phyloP scores from a whole-genome alignment of 2,329 filamentous ascomycete genomes.

The Mollisia scopiformis region DNA sequence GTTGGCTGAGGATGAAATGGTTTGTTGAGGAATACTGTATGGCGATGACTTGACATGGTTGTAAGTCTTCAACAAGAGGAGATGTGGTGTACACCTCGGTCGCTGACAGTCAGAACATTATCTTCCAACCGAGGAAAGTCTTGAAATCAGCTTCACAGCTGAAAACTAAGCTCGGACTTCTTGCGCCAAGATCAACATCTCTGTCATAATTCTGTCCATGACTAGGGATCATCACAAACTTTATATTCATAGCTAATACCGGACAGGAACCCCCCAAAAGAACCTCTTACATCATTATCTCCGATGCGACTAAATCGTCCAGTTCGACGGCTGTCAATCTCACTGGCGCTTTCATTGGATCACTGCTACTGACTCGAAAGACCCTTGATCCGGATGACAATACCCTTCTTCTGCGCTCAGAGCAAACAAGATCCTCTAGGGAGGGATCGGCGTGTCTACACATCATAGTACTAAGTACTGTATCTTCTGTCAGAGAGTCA shows the following conservation, averaged over 20 bases:
- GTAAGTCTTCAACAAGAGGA: no score
- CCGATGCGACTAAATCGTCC: neutral
- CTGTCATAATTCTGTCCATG: neutral
- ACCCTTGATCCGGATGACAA: neutral
- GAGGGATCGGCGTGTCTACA: neutral
- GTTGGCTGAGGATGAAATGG: no score
- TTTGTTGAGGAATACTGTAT: no score
- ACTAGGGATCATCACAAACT: neutral
- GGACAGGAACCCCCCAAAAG: neutral
- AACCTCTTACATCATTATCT: neutral
- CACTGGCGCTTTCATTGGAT: neutral
- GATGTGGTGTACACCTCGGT: no score
- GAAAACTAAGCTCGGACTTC: no score
- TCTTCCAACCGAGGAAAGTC: no score
- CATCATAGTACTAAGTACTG: neutral
- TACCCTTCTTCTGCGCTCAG: neutral
- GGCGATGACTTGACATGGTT: no score
- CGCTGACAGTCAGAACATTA: no score
- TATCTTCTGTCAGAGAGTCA: neutral
- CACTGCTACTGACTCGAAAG: neutral
- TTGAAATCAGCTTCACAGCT: no score
- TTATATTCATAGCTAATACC: neutral
- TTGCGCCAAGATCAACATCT: neutral
- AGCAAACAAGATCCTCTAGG: neutral
- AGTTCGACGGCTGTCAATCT: neutral